These are phyloP conservation scores for Neurospora sp. DNA, from an alignment of 495 filamentous ascomycete species.

Conservation along the genomic window DNA sequence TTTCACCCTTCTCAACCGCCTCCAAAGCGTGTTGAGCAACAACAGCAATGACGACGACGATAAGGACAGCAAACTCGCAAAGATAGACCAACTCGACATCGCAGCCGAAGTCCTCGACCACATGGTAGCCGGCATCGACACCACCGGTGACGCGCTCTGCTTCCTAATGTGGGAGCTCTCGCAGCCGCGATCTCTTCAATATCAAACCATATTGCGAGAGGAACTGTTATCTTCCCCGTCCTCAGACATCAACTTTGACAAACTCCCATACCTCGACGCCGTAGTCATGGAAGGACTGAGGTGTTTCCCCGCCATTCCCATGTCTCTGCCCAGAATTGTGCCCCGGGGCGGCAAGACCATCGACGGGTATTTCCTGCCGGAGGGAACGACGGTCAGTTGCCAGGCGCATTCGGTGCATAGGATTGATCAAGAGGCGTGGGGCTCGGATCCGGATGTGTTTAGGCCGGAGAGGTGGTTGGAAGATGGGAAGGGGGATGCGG, in stretches of 20 bases:
- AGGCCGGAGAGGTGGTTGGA: slow-evolving; percentile 57
- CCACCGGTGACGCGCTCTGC: slow-evolving; percentile 54
- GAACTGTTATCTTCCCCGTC: slow-evolving; percentile 33
- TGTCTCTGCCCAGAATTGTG: slow-evolving; percentile 54
- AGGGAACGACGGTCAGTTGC: slow-evolving; percentile 40
- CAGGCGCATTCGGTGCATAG: slow-evolving; percentile 46
- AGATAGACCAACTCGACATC: slow-evolving; percentile 30
- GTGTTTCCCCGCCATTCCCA: slow-evolving; percentile 54
- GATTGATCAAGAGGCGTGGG: slow-evolving; percentile 42
- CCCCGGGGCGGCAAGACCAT: slow-evolving; percentile 40
- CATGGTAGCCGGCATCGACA: slow-evolving; percentile 56
- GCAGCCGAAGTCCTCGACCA: slow-evolving; percentile 41
- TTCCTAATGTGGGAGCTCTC: slow-evolving; percentile 62
- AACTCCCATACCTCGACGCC: slow-evolving; percentile 49
- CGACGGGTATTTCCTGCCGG: slow-evolving; percentile 38
- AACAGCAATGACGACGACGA: not conserved
- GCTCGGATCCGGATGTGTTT: slow-evolving; percentile 43
- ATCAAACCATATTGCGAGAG: slow-evolving; percentile 37
- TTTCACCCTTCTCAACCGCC: slow-evolving; percentile 37
- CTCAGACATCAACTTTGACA: slow-evolving; percentile 29
- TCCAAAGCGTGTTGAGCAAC: slow-evolving; percentile 17
- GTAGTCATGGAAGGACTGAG: slow-evolving; percentile 51
- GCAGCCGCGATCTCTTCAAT: slow-evolving; percentile 32
- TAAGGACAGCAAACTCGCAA: slow-evolving; percentile 5
- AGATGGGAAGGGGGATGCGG: slow-evolving; percentile 26